phyloP scores from a whole-genome alignment of 805 yeast species.

The Saccharomycopsis amapae region DNA sequence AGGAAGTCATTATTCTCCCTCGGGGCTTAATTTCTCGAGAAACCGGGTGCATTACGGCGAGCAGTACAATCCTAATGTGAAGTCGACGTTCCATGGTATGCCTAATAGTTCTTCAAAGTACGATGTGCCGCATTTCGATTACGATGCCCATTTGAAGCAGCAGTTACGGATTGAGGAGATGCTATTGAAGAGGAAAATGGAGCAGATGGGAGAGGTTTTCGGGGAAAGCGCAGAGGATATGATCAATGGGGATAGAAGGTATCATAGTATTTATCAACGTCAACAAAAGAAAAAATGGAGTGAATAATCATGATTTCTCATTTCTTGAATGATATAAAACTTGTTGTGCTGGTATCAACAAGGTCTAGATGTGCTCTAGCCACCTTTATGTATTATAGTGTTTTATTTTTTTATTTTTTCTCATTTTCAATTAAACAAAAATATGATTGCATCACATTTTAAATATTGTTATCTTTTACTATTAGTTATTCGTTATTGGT shows the following conservation, averaged over 20 bases:
- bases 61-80: constrained; percentile 18
- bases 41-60: constrained; percentile 21
- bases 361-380: too few relatives aligned
- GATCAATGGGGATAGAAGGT: constrained; percentile 14
- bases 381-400: too few relatives aligned
- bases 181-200: constrained; percentile 29
- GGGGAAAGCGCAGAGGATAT: constrained; percentile 5
- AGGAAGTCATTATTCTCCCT: constrained; percentile 16
- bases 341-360: too few relatives aligned
- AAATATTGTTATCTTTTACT: too few relatives aligned
- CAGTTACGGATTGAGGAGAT: constrained; percentile 40
- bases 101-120: constrained; percentile 30
- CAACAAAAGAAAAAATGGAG: background rate
- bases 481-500: too few relatives aligned
- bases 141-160: constrained; percentile 35
- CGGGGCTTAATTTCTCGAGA: constrained; percentile 20
- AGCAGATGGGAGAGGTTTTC: constrained; percentile 1
- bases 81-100: constrained; percentile 30
- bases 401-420: too few relatives aligned
- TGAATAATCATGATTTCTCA: background rate
- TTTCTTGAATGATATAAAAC: too few relatives aligned
- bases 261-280: constrained; percentile 9
- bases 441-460: too few relatives aligned
- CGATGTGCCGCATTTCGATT: constrained; percentile 42
- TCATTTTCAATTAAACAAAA: too few relatives aligned